A percentile compares a stretch with the other conserved stretches of the same genome.
Evolutionary conservation across 345 rosid species (phyloP).

Genomic region (Dimocarpus longan): DNA sequence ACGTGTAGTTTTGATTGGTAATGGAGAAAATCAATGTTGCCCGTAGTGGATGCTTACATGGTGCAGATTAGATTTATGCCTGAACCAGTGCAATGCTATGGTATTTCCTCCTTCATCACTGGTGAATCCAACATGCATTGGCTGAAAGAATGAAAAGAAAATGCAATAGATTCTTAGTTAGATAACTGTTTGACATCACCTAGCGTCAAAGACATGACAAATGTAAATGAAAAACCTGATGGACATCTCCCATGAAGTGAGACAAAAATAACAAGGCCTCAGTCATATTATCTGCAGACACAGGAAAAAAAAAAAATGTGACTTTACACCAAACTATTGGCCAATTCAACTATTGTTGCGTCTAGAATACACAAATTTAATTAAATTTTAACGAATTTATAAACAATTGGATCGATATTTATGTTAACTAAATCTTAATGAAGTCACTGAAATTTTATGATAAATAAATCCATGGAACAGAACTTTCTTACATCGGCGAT

Average conservation of each 20-base stretch:
- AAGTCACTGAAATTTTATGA: not conserved
- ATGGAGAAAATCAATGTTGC: not conserved
- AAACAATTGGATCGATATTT: too few species aligned
- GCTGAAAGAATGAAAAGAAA: slow-evolving; percentile 38
- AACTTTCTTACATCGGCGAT: slow-evolving; percentile 66
- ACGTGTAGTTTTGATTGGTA: too few species aligned
- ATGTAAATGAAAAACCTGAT: slow-evolving; percentile 52
- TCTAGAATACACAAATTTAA: too few species aligned
- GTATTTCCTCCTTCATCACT: slow-evolving; percentile 91
- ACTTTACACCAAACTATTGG: not conserved
- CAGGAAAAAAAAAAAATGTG: not conserved
- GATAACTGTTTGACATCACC: not conserved
- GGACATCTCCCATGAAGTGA: slow-evolving; percentile 94
- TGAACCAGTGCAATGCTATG: slow-evolving; percentile 78
- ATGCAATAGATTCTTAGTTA: not conserved
- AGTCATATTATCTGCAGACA: slow-evolving; percentile 76
- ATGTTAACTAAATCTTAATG: not conserved
- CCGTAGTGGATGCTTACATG: slow-evolving; percentile 49
- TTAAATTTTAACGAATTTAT: too few species aligned
- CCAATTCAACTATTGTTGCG: not conserved
- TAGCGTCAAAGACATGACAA: too few species aligned
- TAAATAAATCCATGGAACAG: not conserved
- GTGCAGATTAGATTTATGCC: slow-evolving; percentile 89
- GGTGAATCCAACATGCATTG: slow-evolving; percentile 88
- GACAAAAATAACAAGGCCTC: slow-evolving; percentile 90